phyloP scores from a whole-genome alignment of 2,329 filamentous ascomycete genomes.

The Fusarium agapanthi region DNA sequence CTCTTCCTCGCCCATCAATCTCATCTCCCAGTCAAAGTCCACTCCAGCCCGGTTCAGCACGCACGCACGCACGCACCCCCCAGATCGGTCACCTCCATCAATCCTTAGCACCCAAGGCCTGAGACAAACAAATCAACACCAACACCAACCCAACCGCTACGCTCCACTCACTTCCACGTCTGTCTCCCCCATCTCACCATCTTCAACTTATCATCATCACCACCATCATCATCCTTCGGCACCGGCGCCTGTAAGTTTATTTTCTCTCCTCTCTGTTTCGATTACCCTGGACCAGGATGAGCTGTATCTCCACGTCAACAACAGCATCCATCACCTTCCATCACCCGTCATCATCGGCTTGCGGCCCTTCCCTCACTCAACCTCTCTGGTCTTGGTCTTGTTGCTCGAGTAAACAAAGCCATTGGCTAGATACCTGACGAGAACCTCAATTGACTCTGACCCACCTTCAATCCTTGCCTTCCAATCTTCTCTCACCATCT shows the following conservation, averaged over 20 bases:
- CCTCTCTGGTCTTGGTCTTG: conserved; percentile 4
- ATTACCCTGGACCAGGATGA: conserved; percentile 27
- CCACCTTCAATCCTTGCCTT: conserved; percentile 28
- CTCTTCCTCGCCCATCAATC: conserved; percentile 9
- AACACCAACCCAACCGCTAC: conserved; percentile 32
- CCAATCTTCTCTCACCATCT: conserved; percentile 15
- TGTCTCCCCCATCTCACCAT: conserved; percentile 36
- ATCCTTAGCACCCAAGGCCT: not conserved
- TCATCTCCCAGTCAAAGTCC: conserved; percentile 30
- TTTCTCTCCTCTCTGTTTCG: not conserved
- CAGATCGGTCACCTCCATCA: conserved; percentile 18
- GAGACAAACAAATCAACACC: conserved; percentile 38
- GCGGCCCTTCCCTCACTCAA: not conserved
- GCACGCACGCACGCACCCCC: not conserved
- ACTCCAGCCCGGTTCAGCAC: not conserved
- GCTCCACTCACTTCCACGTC: conserved; percentile 35
- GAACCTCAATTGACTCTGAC: conserved; percentile 43
- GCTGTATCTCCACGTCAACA: conserved; percentile 6
- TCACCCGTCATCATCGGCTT: conserved; percentile 17
- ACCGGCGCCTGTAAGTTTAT: conserved; percentile 35
- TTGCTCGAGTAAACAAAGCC: conserved; percentile 50
- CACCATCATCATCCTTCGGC: conserved; percentile 16
- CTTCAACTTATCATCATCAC: conserved; percentile 36
- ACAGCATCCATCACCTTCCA: conserved; percentile 6
- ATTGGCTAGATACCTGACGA: conserved; percentile 45